Evolutionary conservation across 768 basidiomycete species (phyloP).

Genomic region (Porphyrellus cyaneotinctus): DNA sequence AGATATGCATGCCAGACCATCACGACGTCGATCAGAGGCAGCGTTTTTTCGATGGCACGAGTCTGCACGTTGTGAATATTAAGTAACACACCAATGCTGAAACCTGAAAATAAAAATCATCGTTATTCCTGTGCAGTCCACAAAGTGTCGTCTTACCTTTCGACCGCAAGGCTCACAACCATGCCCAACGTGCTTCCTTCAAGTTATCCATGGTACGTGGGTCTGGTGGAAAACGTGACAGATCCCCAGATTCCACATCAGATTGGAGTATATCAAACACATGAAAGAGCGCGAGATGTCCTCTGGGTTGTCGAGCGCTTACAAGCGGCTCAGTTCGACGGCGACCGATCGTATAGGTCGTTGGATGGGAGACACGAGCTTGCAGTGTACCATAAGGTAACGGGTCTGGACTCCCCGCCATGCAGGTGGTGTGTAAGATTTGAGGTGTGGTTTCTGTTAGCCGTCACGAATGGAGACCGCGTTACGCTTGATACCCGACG

Average conservation of each 20-base stretch:
- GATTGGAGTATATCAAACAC: slow-evolving; percentile 21
- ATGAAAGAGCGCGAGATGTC: slow-evolving; percentile 18
- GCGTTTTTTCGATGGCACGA: too few species aligned
- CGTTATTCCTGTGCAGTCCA: not conserved
- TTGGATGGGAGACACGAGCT: not conserved
- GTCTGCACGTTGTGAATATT: not conserved
- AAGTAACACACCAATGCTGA: slow-evolving; percentile 31
- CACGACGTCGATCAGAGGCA: too few species aligned
- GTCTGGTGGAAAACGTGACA: slow-evolving; percentile 11
- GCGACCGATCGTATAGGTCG: not conserved
- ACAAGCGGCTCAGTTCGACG: slow-evolving; percentile 11
- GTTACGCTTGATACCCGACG: too few species aligned
- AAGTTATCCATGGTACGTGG: slow-evolving; percentile 11
- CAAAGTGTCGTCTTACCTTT: slow-evolving; percentile 19
- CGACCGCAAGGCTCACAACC: slow-evolving; percentile 36
- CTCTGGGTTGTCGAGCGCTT: slow-evolving; percentile 18
- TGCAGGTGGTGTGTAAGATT: not conserved
- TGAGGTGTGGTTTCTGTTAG: not conserved
- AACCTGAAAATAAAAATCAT: slow-evolving; percentile 21
- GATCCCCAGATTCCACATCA: slow-evolving; percentile 14
- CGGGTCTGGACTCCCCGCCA: not conserved
- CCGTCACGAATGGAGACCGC: too few species aligned
- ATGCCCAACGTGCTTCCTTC: slow-evolving; percentile 29
- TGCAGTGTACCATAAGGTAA: not conserved
- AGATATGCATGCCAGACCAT: not conserved